phyloP scores from a whole-genome alignment of 1,139 yeast species.

The Blastobotrys raffinosifermentans region DNA sequence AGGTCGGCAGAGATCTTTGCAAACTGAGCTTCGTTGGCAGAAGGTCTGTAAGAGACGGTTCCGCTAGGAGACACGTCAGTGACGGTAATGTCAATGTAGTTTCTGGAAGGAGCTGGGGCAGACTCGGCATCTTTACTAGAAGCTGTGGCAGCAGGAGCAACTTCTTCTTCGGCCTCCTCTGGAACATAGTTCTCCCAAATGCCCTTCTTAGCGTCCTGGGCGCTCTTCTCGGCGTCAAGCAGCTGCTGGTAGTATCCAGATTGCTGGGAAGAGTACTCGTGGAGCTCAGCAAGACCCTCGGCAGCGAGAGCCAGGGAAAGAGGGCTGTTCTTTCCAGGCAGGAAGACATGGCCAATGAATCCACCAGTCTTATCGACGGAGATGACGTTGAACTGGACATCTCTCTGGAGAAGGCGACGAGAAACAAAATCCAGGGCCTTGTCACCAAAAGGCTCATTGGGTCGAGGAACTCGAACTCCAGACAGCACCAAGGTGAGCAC shows the following conservation, averaged over 20 bases:
- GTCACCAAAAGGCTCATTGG: constrained; percentile 43
- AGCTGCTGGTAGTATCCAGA: constrained; percentile 52
- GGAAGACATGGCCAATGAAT: constrained; percentile 65
- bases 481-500: constrained; percentile 69
- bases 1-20: constrained; percentile 35
- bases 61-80: constrained; percentile 49
- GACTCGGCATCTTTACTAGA: constrained; percentile 9
- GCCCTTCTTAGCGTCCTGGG: constrained; percentile 52
- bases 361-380: constrained; percentile 76
- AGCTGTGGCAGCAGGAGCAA: constrained; percentile 12
- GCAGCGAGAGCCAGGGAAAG: constrained; percentile 56
- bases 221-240: constrained; percentile 56
- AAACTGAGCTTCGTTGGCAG: constrained; percentile 19
- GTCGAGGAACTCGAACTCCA: constrained; percentile 49
- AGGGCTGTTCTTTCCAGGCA: constrained; percentile 50
- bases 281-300: constrained; percentile 60
- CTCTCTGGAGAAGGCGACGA: constrained; percentile 61
- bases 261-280: constrained; percentile 57
- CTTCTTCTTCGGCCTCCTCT: constrained; percentile 29
- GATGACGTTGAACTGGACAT: constrained; percentile 61
- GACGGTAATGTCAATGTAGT: constrained; percentile 58
- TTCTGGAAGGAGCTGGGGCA: constrained; percentile 18
- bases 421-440: constrained; percentile 53
- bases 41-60: constrained; percentile 47
- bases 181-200: constrained; percentile 55